Evolutionary conservation across 2,329 filamentous ascomycete genomes (phyloP), one percentile per base, ranked within the genome.

Genomic region (Cordyceps sp.): DNA sequence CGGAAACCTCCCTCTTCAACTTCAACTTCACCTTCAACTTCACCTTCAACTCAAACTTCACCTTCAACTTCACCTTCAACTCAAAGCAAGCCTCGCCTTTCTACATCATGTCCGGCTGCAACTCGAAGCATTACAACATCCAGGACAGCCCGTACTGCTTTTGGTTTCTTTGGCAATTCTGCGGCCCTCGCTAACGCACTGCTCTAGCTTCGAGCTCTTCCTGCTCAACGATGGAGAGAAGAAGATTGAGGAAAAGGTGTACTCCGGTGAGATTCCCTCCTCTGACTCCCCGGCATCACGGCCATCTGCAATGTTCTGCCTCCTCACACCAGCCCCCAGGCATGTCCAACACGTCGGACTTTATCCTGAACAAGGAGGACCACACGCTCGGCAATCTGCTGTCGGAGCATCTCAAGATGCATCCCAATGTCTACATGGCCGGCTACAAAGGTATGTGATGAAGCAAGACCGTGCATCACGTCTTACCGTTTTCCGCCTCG

Each of bases 301-400:
- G n/a, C n/a, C n/a, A n/a, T n/a, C n/a, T n/a, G n/a, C n/a, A n/a
- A n/a, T n/a, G n/a, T n/a, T n/a, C n/a, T n/a, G n/a, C n/a, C 8
- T 10, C 2, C 14, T 30, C 23, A 29, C 39, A 41, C 23, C 38
- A 25, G 10, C 10, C n/a, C 20, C 18, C 9, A 50, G 85, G 84
- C 49, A 85, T 93, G 52, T 83, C 88, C 16, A 93, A 93, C 53
- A 85, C 82, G n/a, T 81, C 84, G 9, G 81, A 94, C 57, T 98
- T 98, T 61, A 75, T 83, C 36, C 76, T 98, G 58, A 83, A 84
- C 58, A 96, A 94, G 57, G 90, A 98, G 55, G 90, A 98, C 46
- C 88, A 94, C 59, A 94, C 88, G 1, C 71, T 98, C 18, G 90
- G 78, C 45, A 94, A 98, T 55, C 68, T 98, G 34, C 69, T 98